Conservation (phyloP, 768 basidiomycete genomes). For the Dentipellis sp. region DNA sequence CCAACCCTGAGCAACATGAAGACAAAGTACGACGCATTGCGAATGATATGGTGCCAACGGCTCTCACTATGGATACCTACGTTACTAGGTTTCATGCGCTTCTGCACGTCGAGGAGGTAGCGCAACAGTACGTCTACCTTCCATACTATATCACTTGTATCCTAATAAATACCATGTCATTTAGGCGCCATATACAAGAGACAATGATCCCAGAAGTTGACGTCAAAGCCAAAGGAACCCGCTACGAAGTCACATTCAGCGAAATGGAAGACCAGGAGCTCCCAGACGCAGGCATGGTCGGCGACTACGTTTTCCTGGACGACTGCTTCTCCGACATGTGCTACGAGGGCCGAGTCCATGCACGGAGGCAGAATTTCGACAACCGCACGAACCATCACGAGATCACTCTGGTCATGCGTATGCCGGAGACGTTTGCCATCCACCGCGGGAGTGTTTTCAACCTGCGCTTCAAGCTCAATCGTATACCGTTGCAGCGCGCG, state of each 20-base stretch:
- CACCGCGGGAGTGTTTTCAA: not conserved
- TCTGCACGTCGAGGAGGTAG: not conserved
- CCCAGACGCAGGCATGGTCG: not conserved
- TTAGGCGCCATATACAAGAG: not conserved
- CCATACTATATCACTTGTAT: not conserved
- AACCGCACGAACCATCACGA: not conserved
- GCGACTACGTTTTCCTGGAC: not conserved
- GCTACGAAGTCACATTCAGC: not conserved
- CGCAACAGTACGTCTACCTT: not conserved
- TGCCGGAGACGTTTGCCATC: not conserved
- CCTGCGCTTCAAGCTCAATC: not conserved
- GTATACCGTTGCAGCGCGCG: not conserved
- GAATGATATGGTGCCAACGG: not conserved
- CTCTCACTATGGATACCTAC: not conserved
- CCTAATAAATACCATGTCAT: not conserved
- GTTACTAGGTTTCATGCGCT: not conserved
- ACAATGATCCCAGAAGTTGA: not conserved
- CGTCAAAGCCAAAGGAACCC: not conserved
- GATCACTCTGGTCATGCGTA: not conserved
- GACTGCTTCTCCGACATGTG: not conserved
- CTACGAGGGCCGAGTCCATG: not conserved
- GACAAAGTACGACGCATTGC: not conserved
- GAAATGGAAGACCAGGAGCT: not conserved
- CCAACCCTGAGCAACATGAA: not conserved
- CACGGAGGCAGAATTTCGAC: not conserved